A percentile compares a stretch with the other conserved stretches of the same genome.
Evolutionary conservation across 1,284 basidiomycete species (phyloP).

Genomic region (Erythrobasidium hasegawianum): DNA sequence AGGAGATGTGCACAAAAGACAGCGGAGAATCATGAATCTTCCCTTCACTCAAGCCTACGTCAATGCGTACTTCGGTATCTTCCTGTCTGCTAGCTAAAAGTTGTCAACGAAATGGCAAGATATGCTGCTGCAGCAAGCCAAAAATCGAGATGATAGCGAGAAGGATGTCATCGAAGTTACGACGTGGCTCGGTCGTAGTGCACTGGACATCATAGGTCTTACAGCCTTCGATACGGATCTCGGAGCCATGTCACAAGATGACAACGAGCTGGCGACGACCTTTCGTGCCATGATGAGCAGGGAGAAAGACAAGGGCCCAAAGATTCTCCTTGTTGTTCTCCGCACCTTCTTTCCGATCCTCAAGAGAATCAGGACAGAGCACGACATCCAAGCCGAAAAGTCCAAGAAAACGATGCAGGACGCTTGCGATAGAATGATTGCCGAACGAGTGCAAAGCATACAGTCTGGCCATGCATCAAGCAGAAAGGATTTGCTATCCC

Average conservation of each 20-base stretch:
- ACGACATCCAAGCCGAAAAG: no score
- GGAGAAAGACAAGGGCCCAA: neutral
- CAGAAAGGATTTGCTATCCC: no score
- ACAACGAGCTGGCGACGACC: constrained; percentile 58
- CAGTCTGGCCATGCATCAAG: no score
- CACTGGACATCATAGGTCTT: constrained; percentile 67
- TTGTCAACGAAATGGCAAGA: neutral
- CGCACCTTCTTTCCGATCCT: neutral
- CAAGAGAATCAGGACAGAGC: constrained; percentile 4
- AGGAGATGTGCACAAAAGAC: neutral
- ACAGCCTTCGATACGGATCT: constrained; percentile 67
- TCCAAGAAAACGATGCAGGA: no score
- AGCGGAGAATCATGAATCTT: constrained; percentile 13
- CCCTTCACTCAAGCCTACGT: constrained; percentile 11
- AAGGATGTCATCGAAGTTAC: constrained; percentile 57
- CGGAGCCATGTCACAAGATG: constrained; percentile 51
- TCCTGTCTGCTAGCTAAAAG: constrained; percentile 3
- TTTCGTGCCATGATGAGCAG: constrained; percentile 58
- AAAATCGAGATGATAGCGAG: neutral
- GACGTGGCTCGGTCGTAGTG: constrained; percentile 60
- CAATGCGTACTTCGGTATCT: constrained; percentile 10
- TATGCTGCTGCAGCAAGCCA: neutral
- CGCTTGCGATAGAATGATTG: no score
- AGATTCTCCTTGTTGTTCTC: neutral
- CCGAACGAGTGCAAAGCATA: no score